Conservation (phyloP, 306 rosid species). For the Cicer judaicum region DNA sequence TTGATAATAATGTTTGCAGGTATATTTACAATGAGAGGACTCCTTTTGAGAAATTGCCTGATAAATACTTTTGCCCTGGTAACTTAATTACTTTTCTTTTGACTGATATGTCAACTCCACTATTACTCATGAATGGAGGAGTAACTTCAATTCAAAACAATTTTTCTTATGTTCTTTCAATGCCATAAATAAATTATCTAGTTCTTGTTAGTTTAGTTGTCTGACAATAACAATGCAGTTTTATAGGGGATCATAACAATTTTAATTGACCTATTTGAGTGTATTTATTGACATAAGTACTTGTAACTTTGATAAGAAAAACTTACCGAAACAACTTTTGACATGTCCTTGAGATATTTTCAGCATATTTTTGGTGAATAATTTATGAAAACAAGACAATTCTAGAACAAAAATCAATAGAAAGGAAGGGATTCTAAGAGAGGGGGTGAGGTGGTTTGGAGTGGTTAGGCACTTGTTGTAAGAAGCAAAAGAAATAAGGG, state of each 20-base stretch:
- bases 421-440: too few relatives aligned
- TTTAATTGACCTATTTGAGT: neutral
- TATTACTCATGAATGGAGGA: too few relatives aligned
- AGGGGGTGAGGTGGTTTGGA: neutral
- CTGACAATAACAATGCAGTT: neutral
- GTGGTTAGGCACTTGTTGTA: too few relatives aligned
- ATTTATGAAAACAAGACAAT: too few relatives aligned
- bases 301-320: too few relatives aligned
- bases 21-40: constrained; percentile 86
- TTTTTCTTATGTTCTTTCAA: constrained; percentile 23
- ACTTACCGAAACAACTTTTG: too few relatives aligned
- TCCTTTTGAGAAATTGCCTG: constrained; percentile 79
- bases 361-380: too few relatives aligned
- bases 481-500: neutral
- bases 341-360: too few relatives aligned
- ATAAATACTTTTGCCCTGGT: constrained; percentile 86
- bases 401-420: too few relatives aligned
- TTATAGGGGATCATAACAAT: neutral
- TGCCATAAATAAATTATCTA: neutral
- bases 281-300: too few relatives aligned
- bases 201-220: constrained; percentile 7
- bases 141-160: neutral
- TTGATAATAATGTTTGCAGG: constrained; percentile 54
- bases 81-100: constrained; percentile 22
- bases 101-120: neutral